Evolutionary conservation across 2,329 filamentous ascomycete species (phyloP).

Genomic region (Coniochaeta sp.): DNA sequence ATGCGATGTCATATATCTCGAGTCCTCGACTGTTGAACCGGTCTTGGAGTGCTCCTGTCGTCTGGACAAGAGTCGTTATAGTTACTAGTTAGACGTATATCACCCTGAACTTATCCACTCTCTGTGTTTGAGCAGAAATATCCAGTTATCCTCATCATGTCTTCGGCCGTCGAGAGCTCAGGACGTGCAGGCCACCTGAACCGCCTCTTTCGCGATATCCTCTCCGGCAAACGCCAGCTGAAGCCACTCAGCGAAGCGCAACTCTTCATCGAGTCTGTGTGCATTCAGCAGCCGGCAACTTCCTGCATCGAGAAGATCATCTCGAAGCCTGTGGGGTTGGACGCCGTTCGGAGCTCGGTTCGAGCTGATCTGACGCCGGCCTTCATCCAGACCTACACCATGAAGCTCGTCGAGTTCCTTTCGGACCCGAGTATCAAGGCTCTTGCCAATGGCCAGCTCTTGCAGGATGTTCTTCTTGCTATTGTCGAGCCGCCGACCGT

Average conservation of each 20-base stretch:
- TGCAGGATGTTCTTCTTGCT: conserved; percentile 35
- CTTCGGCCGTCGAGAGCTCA: neutral
- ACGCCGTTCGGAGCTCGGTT: conserved; percentile 15
- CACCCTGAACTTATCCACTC: too few species aligned
- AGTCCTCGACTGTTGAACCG: too few species aligned
- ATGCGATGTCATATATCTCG: neutral
- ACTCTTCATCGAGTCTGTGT: conserved; percentile 22
- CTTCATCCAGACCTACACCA: conserved; percentile 23
- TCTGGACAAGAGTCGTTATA: too few species aligned
- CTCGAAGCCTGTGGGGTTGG: conserved; percentile 15
- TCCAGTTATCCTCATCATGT: neutral
- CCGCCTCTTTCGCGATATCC: conserved; percentile 12
- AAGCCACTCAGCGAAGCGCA: conserved; percentile 14
- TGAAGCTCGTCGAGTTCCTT: conserved; percentile 30
- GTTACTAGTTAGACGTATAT: too few species aligned
- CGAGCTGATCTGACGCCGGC: conserved; percentile 15
- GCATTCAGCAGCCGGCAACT: conserved; percentile 10
- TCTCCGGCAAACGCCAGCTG: conserved; percentile 16
- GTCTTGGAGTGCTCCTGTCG: neutral
- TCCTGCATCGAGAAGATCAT: conserved; percentile 20
- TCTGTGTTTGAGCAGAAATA: neutral
- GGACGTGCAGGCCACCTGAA: conserved; percentile 10
- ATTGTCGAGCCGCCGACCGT: conserved; percentile 45
- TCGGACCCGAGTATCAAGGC: conserved; percentile 35
- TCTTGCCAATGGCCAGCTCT: conserved; percentile 40